A percentile compares a stretch with the other conserved stretches of the same genome.
phyloP scores from a whole-genome alignment of 345 rosid species.

The Euphorbia lathyris region DNA sequence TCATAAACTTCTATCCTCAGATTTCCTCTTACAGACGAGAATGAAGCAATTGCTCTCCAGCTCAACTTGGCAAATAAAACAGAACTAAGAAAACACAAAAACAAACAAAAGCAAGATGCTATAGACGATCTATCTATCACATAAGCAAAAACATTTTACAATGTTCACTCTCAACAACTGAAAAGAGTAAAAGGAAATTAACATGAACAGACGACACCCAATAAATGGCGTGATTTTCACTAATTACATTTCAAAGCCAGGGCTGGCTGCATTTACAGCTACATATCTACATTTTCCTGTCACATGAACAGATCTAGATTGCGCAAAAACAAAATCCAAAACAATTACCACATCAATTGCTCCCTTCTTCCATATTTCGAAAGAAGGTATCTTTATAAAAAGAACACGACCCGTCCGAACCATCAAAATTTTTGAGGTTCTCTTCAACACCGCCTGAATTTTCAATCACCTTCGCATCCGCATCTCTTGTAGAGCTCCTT shows the following conservation, averaged over 20 bases:
- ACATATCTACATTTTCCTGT: constrained; percentile 23
- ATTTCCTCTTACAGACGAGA: too few species aligned
- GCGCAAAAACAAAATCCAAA: constrained; percentile 2
- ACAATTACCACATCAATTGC: neutral
- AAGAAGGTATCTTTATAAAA: constrained; percentile 10
- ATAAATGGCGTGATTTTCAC: constrained; percentile 8
- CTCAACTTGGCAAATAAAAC: too few species aligned
- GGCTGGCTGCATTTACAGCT: constrained; percentile 20
- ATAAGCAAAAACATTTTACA: neutral
- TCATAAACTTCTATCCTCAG: too few species aligned
- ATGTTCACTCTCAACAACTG: neutral
- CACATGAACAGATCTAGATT: constrained; percentile 6
- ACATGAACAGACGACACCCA: constrained; percentile 7
- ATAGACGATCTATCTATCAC: neutral
- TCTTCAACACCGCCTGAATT: constrained; percentile 3
- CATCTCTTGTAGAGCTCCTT: constrained; percentile 15
- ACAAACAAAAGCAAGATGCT: too few species aligned
- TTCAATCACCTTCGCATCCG: constrained; percentile 8
- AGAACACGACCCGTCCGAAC: constrained; percentile 21
- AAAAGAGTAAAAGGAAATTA: neutral
- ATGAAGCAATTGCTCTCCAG: too few species aligned
- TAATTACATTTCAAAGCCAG: constrained; percentile 39
- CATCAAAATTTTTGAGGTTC: constrained; percentile 11
- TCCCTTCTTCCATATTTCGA: constrained; percentile 18
- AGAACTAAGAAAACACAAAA: too few species aligned